Evolutionary conservation across 306 rosid genomes (phyloP).

Genomic region (Sphenostylis stenocarpa): DNA sequence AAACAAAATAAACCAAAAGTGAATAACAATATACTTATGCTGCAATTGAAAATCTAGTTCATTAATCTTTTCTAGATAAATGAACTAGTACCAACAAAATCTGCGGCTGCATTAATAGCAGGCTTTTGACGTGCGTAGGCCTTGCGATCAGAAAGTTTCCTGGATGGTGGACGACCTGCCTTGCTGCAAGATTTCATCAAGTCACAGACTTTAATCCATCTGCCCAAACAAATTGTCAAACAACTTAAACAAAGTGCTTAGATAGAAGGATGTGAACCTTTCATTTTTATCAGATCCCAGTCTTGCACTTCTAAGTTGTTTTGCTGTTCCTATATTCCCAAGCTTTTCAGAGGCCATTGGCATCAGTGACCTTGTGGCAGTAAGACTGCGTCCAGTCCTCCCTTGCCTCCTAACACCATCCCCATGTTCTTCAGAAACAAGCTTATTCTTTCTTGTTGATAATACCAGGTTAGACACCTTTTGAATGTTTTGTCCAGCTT

Average conservation of each 20-base stretch:
- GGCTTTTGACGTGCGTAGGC: constrained; percentile 92
- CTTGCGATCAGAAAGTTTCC: constrained; percentile 93
- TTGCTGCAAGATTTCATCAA: constrained; percentile 69
- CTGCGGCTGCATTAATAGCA: constrained; percentile 64
- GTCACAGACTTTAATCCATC: constrained; percentile 33
- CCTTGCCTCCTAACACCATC: constrained; percentile 99
- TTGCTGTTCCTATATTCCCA: constrained; percentile 84
- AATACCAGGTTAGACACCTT: constrained; percentile 63
- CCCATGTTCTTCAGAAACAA: constrained; percentile 76
- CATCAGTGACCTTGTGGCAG: constrained; percentile 62
- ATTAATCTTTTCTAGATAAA: constrained; percentile 10
- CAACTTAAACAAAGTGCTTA: constrained; percentile 27
- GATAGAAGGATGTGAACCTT: constrained; percentile 54
- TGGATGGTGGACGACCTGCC: constrained; percentile 98
- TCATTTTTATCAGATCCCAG: constrained; percentile 82
- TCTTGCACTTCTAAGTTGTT: constrained; percentile 89
- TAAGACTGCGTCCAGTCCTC: constrained; percentile 78
- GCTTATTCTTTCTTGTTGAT: constrained; percentile 78
- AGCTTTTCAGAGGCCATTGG: constrained; percentile 78
- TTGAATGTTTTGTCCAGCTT: constrained; percentile 66
- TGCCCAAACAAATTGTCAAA: constrained; percentile 27
- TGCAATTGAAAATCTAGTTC: constrained; percentile 9
- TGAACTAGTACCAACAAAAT: constrained; percentile 72
- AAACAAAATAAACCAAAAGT: constrained; percentile 43
- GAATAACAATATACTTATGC: constrained; percentile 34